phyloP scores from a whole-genome alignment of 148 eudicot species.

The Euryodendron excelsum region DNA sequence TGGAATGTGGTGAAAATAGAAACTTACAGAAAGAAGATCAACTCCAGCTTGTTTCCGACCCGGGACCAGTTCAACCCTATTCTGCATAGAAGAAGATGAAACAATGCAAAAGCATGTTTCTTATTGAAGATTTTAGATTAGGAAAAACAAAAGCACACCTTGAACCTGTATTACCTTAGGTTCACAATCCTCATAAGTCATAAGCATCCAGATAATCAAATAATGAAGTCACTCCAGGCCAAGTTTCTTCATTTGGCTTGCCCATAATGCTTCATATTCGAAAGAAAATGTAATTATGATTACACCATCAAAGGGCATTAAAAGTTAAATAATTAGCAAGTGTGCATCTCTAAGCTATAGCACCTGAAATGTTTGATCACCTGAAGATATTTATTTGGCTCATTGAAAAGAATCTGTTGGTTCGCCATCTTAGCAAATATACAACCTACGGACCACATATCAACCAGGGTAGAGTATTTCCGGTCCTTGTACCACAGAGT shows the following conservation, averaged over 20 bases:
- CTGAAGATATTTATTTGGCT: too few relatives aligned
- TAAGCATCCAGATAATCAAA: background rate
- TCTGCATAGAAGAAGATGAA: background rate
- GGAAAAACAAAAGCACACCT: background rate
- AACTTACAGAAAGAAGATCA: background rate
- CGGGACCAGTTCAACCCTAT: background rate
- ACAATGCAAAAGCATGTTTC: background rate
- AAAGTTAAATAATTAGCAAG: too few relatives aligned
- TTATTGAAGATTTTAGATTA: background rate
- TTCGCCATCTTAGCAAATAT: background rate
- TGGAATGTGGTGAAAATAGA: too few relatives aligned
- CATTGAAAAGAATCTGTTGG: background rate
- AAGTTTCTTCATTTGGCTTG: background rate
- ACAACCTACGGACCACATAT: conserved; percentile 7
- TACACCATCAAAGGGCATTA: background rate
- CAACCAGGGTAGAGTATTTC: background rate
- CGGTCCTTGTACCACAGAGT: background rate
- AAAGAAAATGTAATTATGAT: background rate
- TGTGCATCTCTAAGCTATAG: too few relatives aligned
- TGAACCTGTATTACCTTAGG: background rate
- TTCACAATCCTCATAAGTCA: background rate
- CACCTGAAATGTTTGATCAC: too few relatives aligned
- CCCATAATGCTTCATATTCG: background rate
- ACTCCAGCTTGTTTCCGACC: background rate
- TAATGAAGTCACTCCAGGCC: background rate